Conservation (phyloP, 2,329 filamentous ascomycete genomes). For the Calonectria pseudoreteaudii region DNA sequence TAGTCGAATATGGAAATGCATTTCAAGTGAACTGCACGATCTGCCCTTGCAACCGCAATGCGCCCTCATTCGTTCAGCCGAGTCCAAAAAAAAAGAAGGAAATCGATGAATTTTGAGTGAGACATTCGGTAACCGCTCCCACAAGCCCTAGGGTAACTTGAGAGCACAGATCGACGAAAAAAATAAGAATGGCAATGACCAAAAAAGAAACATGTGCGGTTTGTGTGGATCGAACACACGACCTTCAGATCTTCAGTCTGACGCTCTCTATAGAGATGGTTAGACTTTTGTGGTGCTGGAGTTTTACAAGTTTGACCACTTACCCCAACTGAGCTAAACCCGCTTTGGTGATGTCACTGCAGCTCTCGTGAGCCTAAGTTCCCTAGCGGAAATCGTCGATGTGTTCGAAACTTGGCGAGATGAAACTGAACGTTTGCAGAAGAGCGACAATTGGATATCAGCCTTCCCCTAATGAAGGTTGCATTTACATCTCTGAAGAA, state of each 20-base stretch:
- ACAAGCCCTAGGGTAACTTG: neutral
- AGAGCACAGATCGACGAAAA: neutral
- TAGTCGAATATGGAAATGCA: neutral
- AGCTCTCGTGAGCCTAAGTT: neutral
- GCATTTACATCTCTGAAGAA: neutral
- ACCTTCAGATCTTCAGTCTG: constrained; percentile 2
- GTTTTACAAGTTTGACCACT: neutral
- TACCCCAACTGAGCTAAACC: constrained; percentile 8
- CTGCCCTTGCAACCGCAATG: neutral
- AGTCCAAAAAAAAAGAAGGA: neutral
- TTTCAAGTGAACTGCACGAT: neutral
- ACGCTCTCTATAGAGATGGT: neutral
- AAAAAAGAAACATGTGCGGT: constrained; percentile 1
- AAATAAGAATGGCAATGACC: neutral
- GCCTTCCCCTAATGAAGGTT: neutral
- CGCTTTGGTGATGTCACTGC: neutral
- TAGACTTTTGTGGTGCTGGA: neutral
- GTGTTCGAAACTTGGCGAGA: neutral
- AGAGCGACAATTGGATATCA: neutral
- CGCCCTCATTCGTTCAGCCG: neutral
- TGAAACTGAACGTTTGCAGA: neutral
- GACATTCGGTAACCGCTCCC: neutral
- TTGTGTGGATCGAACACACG: constrained; percentile 8
- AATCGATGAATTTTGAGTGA: neutral
- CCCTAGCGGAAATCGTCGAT: neutral